Conservation (phyloP, 257 asterid species). For the Nicotiana obtusifolia region DNA sequence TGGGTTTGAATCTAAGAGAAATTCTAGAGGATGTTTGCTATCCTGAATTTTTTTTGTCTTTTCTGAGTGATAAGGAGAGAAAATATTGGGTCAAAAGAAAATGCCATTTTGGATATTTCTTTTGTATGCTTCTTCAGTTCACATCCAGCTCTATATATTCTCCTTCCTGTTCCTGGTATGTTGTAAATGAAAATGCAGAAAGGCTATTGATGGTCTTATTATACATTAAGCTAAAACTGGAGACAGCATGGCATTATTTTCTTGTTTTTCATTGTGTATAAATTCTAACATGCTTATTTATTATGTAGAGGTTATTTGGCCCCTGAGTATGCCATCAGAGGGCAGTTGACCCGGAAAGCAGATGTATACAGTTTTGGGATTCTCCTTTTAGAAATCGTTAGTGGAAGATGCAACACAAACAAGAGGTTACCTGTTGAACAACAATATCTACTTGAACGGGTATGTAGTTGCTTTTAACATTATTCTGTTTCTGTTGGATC, state of each 20-base stretch:
- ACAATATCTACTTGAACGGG: conserved; percentile 76
- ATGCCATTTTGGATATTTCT: too few relatives aligned
- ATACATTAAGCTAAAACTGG: background rate
- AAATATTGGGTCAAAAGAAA: too few relatives aligned
- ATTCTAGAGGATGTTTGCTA: too few relatives aligned
- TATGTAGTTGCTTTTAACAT: conserved; percentile 21
- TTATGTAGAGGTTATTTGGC: conserved; percentile 85
- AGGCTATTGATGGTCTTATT: background rate
- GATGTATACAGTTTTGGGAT: conserved; percentile 85
- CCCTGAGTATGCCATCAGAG: conserved; percentile 85
- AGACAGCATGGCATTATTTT: background rate
- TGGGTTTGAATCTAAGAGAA: too few relatives aligned
- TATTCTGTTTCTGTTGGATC: conserved; percentile 1
- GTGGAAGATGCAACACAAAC: conserved; percentile 75
- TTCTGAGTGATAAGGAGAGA: too few relatives aligned
- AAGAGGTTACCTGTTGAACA: conserved; percentile 52
- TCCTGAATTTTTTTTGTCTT: too few relatives aligned
- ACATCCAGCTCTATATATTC: background rate
- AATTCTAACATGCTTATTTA: background rate
- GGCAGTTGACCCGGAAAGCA: conserved; percentile 81
- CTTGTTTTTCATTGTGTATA: background rate
- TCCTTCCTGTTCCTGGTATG: background rate
- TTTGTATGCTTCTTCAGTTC: background rate
- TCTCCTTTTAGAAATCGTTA: conserved; percentile 72
- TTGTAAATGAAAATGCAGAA: background rate